These are phyloP conservation scores for Kappamyces sp. DNA, from an alignment of 192 early-diverging fungal species.

Conservation along the genomic window DNA sequence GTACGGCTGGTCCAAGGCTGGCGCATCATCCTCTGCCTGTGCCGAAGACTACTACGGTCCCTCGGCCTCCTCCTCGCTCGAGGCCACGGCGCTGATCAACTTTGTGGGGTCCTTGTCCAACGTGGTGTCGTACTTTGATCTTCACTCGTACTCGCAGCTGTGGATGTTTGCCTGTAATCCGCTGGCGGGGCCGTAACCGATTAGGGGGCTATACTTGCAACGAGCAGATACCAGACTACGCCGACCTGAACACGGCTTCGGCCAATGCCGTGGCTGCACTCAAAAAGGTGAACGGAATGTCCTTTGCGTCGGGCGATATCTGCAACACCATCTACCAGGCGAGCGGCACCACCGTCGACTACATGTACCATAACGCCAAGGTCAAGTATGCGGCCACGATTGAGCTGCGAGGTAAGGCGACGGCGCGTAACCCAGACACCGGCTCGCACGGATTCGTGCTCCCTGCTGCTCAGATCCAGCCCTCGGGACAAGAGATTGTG, in stretches of 20 bases:
- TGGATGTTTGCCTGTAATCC: slow-evolving; percentile 41
- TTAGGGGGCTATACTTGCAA: slow-evolving; percentile 20
- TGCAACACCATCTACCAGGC: slow-evolving; percentile 31
- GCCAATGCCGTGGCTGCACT: slow-evolving; percentile 19
- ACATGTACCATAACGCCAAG: slow-evolving; percentile 4
- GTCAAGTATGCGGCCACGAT: slow-evolving; percentile 25
- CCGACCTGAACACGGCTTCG: slow-evolving; percentile 9
- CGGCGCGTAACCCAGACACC: neutral
- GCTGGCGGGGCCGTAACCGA: slow-evolving; percentile 17
- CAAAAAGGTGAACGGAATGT: slow-evolving; percentile 10
- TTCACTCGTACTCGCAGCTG: slow-evolving; percentile 54
- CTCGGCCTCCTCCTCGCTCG: slow-evolving; percentile 27
- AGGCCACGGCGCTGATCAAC: slow-evolving; percentile 35
- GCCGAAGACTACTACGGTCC: slow-evolving; percentile 41
- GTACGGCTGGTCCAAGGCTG: slow-evolving; percentile 36
- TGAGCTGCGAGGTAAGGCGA: slow-evolving; percentile 23
- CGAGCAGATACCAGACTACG: slow-evolving; percentile 21
- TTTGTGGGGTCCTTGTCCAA: slow-evolving; percentile 33
- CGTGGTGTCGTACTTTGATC: slow-evolving; percentile 33
- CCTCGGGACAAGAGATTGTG: slow-evolving; percentile 22
- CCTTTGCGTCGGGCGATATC: slow-evolving; percentile 12
- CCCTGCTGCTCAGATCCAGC: slow-evolving; percentile 19
- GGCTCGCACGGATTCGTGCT: slow-evolving; percentile 23
- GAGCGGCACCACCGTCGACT: slow-evolving; percentile 26
- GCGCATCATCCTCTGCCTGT: slow-evolving; percentile 38